Evolutionary conservation across 306 rosid species (phyloP).

Genomic region (Rosa persica): DNA sequence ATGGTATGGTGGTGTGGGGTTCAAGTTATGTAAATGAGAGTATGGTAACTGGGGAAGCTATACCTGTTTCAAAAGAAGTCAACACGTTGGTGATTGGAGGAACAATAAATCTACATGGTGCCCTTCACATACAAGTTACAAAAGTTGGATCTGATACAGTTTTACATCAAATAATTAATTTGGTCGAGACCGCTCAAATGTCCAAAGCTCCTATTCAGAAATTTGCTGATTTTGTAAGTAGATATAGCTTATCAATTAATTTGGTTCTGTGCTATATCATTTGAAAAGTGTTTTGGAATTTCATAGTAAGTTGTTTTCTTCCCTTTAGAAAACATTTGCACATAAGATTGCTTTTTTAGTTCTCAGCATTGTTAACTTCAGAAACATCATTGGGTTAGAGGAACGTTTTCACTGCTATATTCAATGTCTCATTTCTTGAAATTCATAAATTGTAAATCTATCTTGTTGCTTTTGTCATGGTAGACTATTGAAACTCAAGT

Average conservation of each 20-base stretch:
- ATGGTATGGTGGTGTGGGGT: slow-evolving; percentile 84
- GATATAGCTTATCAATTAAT: slow-evolving; percentile 8
- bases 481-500: background rate
- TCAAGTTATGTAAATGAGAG: slow-evolving; percentile 92
- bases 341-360: background rate
- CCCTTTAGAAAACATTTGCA: slow-evolving; percentile 8
- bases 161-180: slow-evolving; percentile 89
- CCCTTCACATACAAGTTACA: slow-evolving; percentile 70
- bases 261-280: slow-evolving; percentile 7
- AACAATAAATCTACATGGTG: slow-evolving; percentile 88
- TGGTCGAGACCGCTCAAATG: slow-evolving; percentile 99
- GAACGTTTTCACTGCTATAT: background rate
- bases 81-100: slow-evolving; percentile 82
- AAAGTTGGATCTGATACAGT: slow-evolving; percentile 96
- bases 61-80: slow-evolving; percentile 73
- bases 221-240: slow-evolving; percentile 97
- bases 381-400: background rate
- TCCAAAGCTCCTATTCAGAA: slow-evolving; percentile 99
- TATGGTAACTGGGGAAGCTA: slow-evolving; percentile 97
- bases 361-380: background rate
- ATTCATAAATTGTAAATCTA: background rate
- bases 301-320: background rate
- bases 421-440: background rate
- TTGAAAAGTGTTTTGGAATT: background rate
- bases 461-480: background rate